These are phyloP conservation scores for Medicago lupulina DNA, from an alignment of 306 rosid species.

Conservation along the genomic window DNA sequence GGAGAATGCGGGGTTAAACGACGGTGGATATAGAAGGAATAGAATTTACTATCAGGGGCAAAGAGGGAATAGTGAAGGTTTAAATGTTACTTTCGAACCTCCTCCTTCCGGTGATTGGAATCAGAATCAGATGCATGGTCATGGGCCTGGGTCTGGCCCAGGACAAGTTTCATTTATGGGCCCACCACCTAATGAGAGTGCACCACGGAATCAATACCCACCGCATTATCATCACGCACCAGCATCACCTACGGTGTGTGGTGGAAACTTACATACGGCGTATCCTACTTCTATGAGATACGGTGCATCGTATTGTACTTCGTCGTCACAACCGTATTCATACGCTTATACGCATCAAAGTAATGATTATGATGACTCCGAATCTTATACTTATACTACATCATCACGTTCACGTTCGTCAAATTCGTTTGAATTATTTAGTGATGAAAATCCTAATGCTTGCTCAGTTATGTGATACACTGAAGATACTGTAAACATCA, in stretches of 20 bases:
- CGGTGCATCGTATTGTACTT: conserved; percentile 51
- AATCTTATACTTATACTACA: conserved; percentile 17
- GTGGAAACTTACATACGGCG: conserved; percentile 48
- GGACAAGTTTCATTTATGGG: conserved; percentile 24
- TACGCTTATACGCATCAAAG: conserved; percentile 41
- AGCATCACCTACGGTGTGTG: conserved; percentile 45
- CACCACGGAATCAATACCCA: conserved; percentile 54
- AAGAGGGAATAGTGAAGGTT: conserved; percentile 43
- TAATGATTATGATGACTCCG: conserved; percentile 43
- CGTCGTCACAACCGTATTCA: conserved; percentile 46
- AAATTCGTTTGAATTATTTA: conserved; percentile 59
- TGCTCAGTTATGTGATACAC: conserved; percentile 53
- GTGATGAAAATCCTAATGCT: conserved; percentile 87
- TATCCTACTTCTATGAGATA: conserved; percentile 39
- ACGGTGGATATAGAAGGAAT: conserved; percentile 52
- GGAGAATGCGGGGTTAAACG: conserved; percentile 32
- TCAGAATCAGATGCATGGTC: conserved; percentile 31
- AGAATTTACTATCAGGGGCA: conserved; percentile 54
- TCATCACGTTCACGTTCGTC: conserved; percentile 44
- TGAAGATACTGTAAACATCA: not conserved
- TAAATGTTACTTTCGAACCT: conserved; percentile 42
- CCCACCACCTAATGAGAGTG: conserved; percentile 50
- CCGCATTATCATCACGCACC: conserved; percentile 34
- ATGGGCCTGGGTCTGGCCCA: conserved; percentile 9
- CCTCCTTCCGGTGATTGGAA: conserved; percentile 33